A percentile compares a stretch with the other conserved stretches of the same genome.
phyloP scores from a whole-genome alignment of 2,329 filamentous ascomycete species.

The Bipolaris gigantea region DNA sequence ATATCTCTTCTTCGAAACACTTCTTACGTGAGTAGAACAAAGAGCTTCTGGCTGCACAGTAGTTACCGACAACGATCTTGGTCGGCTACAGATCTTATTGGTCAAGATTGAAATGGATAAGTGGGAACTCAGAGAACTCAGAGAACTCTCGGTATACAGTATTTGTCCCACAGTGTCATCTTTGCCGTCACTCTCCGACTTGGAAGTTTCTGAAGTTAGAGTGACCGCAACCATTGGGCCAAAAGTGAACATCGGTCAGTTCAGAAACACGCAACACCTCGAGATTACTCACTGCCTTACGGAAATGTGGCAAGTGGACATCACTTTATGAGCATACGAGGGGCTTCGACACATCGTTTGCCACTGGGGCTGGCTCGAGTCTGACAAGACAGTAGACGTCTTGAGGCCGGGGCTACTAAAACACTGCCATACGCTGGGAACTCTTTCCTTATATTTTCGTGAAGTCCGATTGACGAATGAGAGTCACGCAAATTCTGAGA shows the following conservation, averaged over 20 bases:
- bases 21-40: conserved; percentile 1
- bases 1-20: conserved; percentile 28
- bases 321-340: conserved; percentile 15
- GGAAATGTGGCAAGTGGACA: conserved; percentile 9
- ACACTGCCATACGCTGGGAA: conserved; percentile 21
- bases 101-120: conserved; percentile 19
- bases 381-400: neutral
- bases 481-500: neutral
- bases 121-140: too few relatives aligned
- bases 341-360: conserved; percentile 26
- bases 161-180: conserved; percentile 12
- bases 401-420: conserved; percentile 15
- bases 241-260: neutral
- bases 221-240: neutral
- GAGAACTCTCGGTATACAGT: conserved; percentile 5
- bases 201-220: conserved; percentile 19
- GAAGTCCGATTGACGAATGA: neutral
- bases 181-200: conserved; percentile 14
- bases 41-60: neutral
- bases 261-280: conserved; percentile 20
- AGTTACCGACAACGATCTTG: conserved; percentile 8
- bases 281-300: conserved; percentile 25
- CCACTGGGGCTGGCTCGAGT: conserved; percentile 20
- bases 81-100: conserved; percentile 19
- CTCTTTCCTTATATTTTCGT: conserved; percentile 19